Evolutionary conservation across 1,139 yeast genomes (phyloP), one percentile per base, ranked within the genome.

Genomic region (Kodamaea sp.): DNA sequence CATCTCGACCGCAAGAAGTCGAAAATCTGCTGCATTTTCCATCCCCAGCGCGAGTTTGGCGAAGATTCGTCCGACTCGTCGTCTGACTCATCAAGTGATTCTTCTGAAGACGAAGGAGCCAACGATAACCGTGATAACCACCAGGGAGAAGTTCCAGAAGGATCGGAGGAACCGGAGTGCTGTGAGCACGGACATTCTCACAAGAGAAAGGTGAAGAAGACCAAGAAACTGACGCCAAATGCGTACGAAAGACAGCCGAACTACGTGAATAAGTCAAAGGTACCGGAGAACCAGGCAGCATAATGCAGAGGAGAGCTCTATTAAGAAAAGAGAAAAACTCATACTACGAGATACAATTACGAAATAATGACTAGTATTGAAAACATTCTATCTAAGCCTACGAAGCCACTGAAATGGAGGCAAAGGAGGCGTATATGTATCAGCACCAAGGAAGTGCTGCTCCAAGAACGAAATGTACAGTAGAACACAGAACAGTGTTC

Each of bases 1-100:
- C 66, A 84, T 55, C 70, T 92, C 84, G 76, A 83, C 52, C 85
- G 78, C 65, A 90, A 90, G 64, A 89, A 88, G 57, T 78, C 95
- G 13, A 92, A 90, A 59, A 83, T 90, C n/a, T 92, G 98, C 56
- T 90, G 98, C 49, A 90, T 92, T 15, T 92, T 83, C 63, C 96
- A 88, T 53, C 96, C 96, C 2, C 83, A 82, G 32, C 69, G 79
- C 22, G 83, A 79, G 47, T 83, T 81, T 50, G 92, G 51, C 11
- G 50, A 47, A 29, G 45, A 37, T 40, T 64, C 73, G 13, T 59
- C 57, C 8, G 55, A 59, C 7, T 48, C 50, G 1, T 49, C 58
- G 24, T 51, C 53, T 13, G 59, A 57, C 36, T 54, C 60, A 42
- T 66, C 39, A 21, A 58, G 65, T 40, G 76, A 68, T 34, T 59